Conservation (phyloP, 2,329 filamentous ascomycete genomes). For the Diaporthe aspalathi region DNA sequence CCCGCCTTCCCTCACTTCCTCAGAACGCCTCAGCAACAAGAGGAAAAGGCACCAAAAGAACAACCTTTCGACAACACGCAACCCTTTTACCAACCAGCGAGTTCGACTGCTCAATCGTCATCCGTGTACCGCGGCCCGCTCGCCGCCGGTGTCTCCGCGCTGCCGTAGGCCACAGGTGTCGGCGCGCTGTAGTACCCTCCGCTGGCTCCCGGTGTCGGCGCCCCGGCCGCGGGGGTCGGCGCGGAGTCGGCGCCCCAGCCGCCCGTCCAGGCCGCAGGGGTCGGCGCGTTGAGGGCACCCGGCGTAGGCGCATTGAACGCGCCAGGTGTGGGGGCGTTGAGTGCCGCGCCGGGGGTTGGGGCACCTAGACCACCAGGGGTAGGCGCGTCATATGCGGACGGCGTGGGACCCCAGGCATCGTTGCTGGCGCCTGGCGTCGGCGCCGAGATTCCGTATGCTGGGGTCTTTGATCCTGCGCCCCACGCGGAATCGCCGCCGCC, state of each 20-base stretch:
- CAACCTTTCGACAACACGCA: too few relatives aligned
- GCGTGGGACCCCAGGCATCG: constrained; percentile 66
- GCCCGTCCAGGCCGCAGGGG: constrained; percentile 73
- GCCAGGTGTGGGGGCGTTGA: constrained; percentile 79
- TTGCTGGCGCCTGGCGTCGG: constrained; percentile 69
- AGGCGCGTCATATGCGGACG: constrained; percentile 75
- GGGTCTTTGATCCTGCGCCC: constrained; percentile 79
- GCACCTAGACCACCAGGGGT: constrained; percentile 71
- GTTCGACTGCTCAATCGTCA: constrained; percentile 53
- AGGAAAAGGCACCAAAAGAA: too few relatives aligned
- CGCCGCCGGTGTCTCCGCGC: constrained; percentile 70
- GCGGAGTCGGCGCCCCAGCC: constrained; percentile 72
- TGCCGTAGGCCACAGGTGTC: constrained; percentile 71
- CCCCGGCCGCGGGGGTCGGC: constrained; percentile 72
- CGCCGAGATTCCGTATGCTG: constrained; percentile 73
- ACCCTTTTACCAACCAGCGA: background rate
- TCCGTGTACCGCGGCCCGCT: constrained; percentile 67
- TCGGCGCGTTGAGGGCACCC: constrained; percentile 72
- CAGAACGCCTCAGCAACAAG: constrained; percentile 5
- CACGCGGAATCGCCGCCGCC: constrained; percentile 66
- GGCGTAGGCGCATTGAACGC: constrained; percentile 75
- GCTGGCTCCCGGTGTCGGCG: constrained; percentile 76
- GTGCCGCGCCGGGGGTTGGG: constrained; percentile 67
- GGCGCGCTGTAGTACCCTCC: constrained; percentile 70
- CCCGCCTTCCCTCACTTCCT: background rate